phyloP scores from a whole-genome alignment of 2,329 filamentous ascomycete species.

The Diaporthe ilicicola region DNA sequence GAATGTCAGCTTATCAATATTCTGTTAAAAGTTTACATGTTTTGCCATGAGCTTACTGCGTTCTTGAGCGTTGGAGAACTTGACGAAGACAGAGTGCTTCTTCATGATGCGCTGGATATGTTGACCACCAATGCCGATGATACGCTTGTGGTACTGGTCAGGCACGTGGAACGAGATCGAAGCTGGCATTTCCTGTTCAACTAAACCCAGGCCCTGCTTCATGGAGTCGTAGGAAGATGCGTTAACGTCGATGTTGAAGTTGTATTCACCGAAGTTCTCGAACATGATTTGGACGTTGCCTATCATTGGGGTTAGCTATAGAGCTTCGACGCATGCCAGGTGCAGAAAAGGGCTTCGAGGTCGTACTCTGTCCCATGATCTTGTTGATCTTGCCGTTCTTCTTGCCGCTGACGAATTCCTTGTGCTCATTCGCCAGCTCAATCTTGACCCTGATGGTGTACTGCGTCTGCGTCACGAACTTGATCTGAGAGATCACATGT shows the following conservation, averaged over 20 bases:
- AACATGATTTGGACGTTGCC: slow-evolving; percentile 98
- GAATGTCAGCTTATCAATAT: slow-evolving; percentile 39
- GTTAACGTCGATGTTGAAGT: slow-evolving; percentile 99
- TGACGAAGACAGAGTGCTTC: slow-evolving; percentile 99
- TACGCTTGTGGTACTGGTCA: slow-evolving; percentile 98
- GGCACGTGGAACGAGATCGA: slow-evolving; percentile 99
- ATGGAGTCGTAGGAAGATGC: slow-evolving; percentile 92
- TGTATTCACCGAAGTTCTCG: slow-evolving; percentile 99
- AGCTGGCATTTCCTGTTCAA: slow-evolving; percentile 98
- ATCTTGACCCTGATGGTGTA: slow-evolving; percentile 98
- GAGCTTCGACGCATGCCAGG: slow-evolving; percentile 16
- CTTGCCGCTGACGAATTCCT: slow-evolving; percentile 99
- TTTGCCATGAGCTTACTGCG: slow-evolving; percentile 62
- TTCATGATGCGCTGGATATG: slow-evolving; percentile 99
- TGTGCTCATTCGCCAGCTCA: slow-evolving; percentile 98
- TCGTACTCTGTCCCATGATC: slow-evolving; percentile 95
- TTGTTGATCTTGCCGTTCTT: slow-evolving; percentile 99
- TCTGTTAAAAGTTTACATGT: background rate
- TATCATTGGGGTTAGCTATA: slow-evolving; percentile 44
- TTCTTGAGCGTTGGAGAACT: slow-evolving; percentile 99
- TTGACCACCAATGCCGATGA: slow-evolving; percentile 97
- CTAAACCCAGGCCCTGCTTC: slow-evolving; percentile 89
- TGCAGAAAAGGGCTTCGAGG: slow-evolving; percentile 18
- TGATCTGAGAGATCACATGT: slow-evolving; percentile 89
- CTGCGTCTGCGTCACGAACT: slow-evolving; percentile 84